These are phyloP conservation scores for Trichoderma breve DNA, from an alignment of 2,329 filamentous ascomycete species.

Conservation along the genomic window DNA sequence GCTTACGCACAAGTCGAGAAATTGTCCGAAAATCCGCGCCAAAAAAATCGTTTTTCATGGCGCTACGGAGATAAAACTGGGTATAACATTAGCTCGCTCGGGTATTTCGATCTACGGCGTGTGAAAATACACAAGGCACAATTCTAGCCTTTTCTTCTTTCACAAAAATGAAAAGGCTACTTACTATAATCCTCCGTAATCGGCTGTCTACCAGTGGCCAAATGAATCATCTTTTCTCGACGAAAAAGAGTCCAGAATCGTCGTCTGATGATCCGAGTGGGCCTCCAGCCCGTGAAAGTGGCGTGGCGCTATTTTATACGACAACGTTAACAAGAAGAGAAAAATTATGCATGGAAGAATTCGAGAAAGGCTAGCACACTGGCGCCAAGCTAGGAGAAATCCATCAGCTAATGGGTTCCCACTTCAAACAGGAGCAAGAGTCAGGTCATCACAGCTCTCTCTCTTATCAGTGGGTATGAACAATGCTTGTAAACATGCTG, in stretches of 20 bases:
- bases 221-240: not conserved
- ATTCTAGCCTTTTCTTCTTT: not conserved
- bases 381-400: not conserved
- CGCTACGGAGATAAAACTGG: not conserved
- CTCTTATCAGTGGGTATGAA: not conserved
- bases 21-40: no score
- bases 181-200: not conserved
- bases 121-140: no score
- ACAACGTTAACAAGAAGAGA: not conserved
- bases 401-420: not conserved
- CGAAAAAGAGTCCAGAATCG: not conserved
- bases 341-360: constrained; percentile 7
- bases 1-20: not conserved
- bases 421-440: not conserved
- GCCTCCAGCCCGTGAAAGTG: not conserved
- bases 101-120: not conserved
- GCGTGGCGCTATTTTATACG: not conserved
- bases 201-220: not conserved
- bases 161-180: not conserved
- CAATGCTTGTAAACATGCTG: not conserved
- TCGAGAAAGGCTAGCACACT: constrained; percentile 14
- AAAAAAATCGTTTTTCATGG: no score
- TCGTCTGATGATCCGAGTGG: not conserved
- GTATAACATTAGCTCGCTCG: not conserved
- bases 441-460: not conserved